Conservation (phyloP, 257 asterid genomes). For the Solanum virginianum region DNA sequence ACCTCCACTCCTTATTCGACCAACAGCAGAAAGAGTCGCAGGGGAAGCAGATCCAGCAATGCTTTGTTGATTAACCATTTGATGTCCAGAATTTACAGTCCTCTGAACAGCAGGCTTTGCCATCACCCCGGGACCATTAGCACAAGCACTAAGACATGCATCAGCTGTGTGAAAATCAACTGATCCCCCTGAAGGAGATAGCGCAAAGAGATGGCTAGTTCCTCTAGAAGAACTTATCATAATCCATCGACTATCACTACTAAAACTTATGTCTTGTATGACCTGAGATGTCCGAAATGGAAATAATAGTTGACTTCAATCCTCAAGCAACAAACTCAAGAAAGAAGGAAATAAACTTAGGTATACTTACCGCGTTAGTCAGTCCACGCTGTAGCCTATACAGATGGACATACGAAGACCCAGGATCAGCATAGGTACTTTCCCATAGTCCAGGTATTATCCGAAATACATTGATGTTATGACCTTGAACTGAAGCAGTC, state of each 20-base stretch:
- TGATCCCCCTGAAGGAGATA: conserved; percentile 50
- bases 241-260: conserved; percentile 66
- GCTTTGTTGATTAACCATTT: conserved; percentile 36
- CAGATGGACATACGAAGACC: conserved; percentile 47
- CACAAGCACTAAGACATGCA: conserved; percentile 22
- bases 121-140: conserved; percentile 11
- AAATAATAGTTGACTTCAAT: neutral
- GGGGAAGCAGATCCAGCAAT: conserved; percentile 37
- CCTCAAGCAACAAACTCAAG: neutral
- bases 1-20: conserved; percentile 57
- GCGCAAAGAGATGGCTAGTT: conserved; percentile 79
- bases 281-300: conserved; percentile 35
- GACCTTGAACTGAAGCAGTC: conserved; percentile 91
- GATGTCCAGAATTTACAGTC: conserved; percentile 31
- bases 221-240: conserved; percentile 61
- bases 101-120: conserved; percentile 18
- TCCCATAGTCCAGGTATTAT: conserved; percentile 38
- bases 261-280: conserved; percentile 88
- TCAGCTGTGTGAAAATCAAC: conserved; percentile 11
- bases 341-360: neutral
- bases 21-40: conserved; percentile 35
- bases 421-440: conserved; percentile 22
- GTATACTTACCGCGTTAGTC: conserved; percentile 68
- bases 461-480: conserved; percentile 72
- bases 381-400: conserved; percentile 85